Evolutionary conservation across 2,329 filamentous ascomycete genomes (phyloP).

Genomic region (Aspergillus sp.): DNA sequence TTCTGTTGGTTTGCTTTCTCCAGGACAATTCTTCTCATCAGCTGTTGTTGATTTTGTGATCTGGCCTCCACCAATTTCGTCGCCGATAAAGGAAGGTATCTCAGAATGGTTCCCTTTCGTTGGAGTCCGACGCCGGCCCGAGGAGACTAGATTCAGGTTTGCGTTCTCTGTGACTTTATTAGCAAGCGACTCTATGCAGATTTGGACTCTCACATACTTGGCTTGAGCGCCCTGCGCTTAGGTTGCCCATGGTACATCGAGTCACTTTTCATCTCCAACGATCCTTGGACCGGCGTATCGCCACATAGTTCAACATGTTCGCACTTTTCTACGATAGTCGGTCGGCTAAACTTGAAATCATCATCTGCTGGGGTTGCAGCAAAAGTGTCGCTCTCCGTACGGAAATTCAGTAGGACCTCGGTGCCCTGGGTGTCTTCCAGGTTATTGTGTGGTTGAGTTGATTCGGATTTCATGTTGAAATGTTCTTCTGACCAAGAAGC

Average conservation of each 20-base stretch:
- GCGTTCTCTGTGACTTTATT: slow-evolving; percentile 44
- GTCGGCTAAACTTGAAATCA: slow-evolving; percentile 36
- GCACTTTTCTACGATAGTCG: slow-evolving; percentile 17
- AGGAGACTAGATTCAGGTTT: slow-evolving; percentile 46
- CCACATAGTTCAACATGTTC: slow-evolving; percentile 8
- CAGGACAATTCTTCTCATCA: not conserved
- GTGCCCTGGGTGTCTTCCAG: slow-evolving; percentile 37
- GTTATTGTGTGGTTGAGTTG: not conserved
- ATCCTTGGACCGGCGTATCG: slow-evolving; percentile 17
- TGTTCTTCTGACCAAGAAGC: not conserved
- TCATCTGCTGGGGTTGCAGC: slow-evolving; percentile 18
- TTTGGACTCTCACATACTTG: slow-evolving; percentile 36
- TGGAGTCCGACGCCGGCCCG: slow-evolving; percentile 21
- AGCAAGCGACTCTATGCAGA: slow-evolving; percentile 6
- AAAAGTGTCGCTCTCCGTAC: slow-evolving; percentile 48
- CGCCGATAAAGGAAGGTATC: not conserved
- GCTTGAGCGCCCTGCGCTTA: slow-evolving; percentile 40
- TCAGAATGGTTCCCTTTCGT: not conserved
- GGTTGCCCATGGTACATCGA: slow-evolving; percentile 14
- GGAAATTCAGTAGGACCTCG: slow-evolving; percentile 59
- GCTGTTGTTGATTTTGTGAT: not conserved
- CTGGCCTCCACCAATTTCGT: not conserved
- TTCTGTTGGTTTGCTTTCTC: not conserved
- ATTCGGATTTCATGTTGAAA: slow-evolving; percentile 1
- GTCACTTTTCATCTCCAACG: slow-evolving; percentile 14